A percentile compares a stretch with the other conserved stretches of the same genome.
Conservation (phyloP, 306 rosid species). For the Rosa multiflora region DNA sequence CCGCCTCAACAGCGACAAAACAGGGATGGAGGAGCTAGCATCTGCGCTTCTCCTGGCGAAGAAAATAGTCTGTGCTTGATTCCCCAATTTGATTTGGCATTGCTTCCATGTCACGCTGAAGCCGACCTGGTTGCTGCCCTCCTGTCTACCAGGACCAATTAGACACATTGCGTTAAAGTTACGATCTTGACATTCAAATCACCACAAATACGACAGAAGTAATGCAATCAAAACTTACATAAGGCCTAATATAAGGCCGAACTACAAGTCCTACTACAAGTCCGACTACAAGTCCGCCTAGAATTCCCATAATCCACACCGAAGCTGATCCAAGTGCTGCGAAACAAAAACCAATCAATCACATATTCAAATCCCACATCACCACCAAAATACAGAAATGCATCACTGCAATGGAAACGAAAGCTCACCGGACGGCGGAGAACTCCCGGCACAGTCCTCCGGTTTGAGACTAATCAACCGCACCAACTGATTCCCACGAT, state of each 20-base stretch:
- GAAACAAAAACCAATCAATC: not conserved
- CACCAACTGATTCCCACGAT: constrained; percentile 49
- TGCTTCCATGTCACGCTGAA: constrained; percentile 63
- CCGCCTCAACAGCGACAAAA: constrained; percentile 20
- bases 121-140: constrained; percentile 30
- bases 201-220: not conserved
- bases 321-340: constrained; percentile 22
- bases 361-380: not conserved
- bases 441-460: constrained; percentile 52
- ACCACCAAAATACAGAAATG: not conserved
- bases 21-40: constrained; percentile 43
- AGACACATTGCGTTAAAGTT: not conserved
- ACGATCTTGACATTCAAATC: constrained; percentile 1
- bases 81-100: constrained; percentile 64
- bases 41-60: constrained; percentile 63
- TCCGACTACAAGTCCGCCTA: constrained; percentile 11
- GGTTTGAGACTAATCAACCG: constrained; percentile 61
- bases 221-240: constrained; percentile 17
- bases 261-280: constrained; percentile 9
- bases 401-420: not conserved
- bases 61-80: constrained; percentile 50
- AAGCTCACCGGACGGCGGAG: constrained; percentile 50
- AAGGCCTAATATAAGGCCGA: constrained; percentile 10
- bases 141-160: constrained; percentile 60
- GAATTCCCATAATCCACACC: not conserved